phyloP scores from a whole-genome alignment of 2,329 filamentous ascomycete species.

The Orbilia javanica region DNA sequence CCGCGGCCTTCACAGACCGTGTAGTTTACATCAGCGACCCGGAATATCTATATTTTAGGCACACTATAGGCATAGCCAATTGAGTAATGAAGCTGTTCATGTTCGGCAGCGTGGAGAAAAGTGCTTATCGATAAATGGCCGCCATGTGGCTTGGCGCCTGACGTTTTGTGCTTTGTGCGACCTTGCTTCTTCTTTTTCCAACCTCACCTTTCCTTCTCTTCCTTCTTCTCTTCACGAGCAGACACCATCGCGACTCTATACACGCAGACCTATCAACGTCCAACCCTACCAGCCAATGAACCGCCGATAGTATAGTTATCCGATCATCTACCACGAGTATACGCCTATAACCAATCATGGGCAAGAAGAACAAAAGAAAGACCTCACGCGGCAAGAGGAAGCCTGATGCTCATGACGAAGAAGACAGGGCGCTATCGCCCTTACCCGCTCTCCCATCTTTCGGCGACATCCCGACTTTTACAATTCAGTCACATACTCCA shows the following conservation, averaged over 20 bases:
- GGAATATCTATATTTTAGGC: neutral
- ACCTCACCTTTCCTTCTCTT: slow-evolving; percentile 10
- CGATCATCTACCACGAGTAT: neutral
- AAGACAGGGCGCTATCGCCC: slow-evolving; percentile 23
- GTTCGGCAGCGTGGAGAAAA: neutral
- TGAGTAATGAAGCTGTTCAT: neutral
- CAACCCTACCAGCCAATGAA: neutral
- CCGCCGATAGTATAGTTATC: neutral
- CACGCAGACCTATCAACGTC: neutral
- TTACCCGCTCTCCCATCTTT: slow-evolving; percentile 46
- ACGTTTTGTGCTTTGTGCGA: slow-evolving; percentile 13
- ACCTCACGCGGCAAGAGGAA: slow-evolving; percentile 45
- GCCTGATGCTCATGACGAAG: slow-evolving; percentile 11
- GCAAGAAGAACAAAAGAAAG: slow-evolving; percentile 37
- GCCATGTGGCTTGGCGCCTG: slow-evolving; percentile 29
- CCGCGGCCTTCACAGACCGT: neutral
- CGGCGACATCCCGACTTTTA: slow-evolving; percentile 48
- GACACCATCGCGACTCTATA: neutral
- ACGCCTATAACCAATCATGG: slow-evolving; percentile 13
- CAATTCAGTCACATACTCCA: slow-evolving; percentile 10
- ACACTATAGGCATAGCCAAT: neutral
- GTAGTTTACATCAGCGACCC: slow-evolving; percentile 1
- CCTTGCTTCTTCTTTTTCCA: neutral
- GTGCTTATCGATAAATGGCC: neutral
- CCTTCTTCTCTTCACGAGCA: neutral